Evolutionary conservation across 148 eudicot genomes (phyloP).

Genomic region (Salicornia ramosissima): DNA sequence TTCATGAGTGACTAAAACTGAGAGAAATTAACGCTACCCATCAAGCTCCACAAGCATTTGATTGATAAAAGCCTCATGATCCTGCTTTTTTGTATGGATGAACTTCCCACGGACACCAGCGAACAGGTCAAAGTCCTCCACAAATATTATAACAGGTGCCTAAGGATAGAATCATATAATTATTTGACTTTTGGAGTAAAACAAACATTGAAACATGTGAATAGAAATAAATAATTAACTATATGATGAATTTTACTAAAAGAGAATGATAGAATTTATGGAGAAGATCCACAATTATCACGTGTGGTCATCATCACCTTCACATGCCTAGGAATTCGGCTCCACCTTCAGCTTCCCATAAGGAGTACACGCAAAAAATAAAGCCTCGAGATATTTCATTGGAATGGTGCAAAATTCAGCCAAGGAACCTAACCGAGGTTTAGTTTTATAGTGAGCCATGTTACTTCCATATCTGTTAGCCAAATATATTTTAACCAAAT

Average conservation of each 20-base stretch:
- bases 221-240: neutral
- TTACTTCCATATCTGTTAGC: neutral
- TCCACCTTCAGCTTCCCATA: neutral
- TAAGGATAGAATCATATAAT: conserved; percentile 30
- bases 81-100: conserved; percentile 88
- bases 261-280: neutral
- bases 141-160: conserved; percentile 96
- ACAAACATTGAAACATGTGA: neutral
- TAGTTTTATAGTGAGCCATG: neutral
- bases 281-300: neutral
- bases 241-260: neutral
- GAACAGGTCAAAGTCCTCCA: conserved; percentile 90
- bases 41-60: conserved; percentile 97
- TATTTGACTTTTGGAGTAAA: neutral
- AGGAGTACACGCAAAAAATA: neutral
- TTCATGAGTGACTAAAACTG: neutral
- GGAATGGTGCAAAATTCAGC: neutral
- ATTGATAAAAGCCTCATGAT: conserved; percentile 95
- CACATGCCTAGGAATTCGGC: neutral
- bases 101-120: conserved; percentile 94
- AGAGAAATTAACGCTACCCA: conserved; percentile 47
- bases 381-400: neutral
- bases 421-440: neutral
- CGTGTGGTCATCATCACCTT: neutral
- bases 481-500: neutral